Percentiles rank a stretch among this genome's conserved stretches.
These are phyloP conservation scores for Gymnopilus dilepis DNA, from an alignment of 768 basidiomycete genomes.

Conservation along the genomic window DNA sequence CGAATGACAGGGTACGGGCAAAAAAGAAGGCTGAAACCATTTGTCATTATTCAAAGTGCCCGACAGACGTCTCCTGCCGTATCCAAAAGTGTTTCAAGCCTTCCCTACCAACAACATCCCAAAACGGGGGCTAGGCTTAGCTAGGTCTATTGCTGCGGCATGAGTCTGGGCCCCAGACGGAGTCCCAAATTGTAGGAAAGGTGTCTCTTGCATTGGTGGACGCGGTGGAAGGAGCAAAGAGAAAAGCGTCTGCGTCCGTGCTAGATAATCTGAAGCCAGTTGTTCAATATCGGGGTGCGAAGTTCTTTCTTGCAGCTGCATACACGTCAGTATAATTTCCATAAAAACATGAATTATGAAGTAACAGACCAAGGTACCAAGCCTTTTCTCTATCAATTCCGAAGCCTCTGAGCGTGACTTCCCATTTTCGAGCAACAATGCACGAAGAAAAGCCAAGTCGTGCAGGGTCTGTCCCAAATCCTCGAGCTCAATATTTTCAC, in stretches of 20 bases:
- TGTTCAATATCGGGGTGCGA: constrained; percentile 29
- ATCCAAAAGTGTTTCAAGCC: constrained; percentile 28
- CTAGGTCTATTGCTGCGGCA: constrained; percentile 64
- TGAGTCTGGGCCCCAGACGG: constrained; percentile 59
- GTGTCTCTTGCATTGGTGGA: constrained; percentile 21
- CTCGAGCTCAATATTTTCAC: constrained; percentile 29
- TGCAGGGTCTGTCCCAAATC: constrained; percentile 34
- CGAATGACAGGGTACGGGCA: no score
- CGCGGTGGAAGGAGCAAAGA: constrained; percentile 55
- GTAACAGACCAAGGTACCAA: constrained; percentile 24
- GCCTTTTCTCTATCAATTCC: constrained; percentile 14
- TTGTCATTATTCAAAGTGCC: no score
- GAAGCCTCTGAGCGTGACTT: constrained; percentile 34
- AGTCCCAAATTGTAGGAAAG: constrained; percentile 55
- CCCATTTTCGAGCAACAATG: constrained; percentile 42
- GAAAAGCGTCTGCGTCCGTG: constrained; percentile 65
- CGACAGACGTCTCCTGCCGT: no score
- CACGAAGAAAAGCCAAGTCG: constrained; percentile 57
- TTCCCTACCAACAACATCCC: constrained; percentile 72
- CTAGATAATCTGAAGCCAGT: constrained; percentile 48
- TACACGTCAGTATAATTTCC: background rate
- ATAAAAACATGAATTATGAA: background rate
- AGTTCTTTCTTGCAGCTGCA: constrained; percentile 20
- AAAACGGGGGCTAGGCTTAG: constrained; percentile 76
- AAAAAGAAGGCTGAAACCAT: no score